These are phyloP conservation scores for Alloascoidea africana DNA, from an alignment of 805 yeast species.

Conservation along the genomic window DNA sequence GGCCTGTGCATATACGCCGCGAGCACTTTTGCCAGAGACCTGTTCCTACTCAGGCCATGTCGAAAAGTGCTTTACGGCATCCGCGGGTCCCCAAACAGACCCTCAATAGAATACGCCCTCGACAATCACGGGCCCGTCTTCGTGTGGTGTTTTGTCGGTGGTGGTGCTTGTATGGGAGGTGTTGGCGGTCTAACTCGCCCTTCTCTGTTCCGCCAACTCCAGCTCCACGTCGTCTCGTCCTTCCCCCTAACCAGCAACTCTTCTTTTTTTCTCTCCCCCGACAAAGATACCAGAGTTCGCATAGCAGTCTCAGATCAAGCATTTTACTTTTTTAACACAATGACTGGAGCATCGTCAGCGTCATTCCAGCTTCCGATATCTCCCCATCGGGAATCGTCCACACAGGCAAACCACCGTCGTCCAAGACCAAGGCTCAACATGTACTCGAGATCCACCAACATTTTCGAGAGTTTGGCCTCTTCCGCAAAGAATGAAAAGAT, in stretches of 20 bases:
- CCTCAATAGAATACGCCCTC: too few species aligned
- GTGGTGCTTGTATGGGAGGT: too few species aligned
- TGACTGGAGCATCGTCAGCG: background rate
- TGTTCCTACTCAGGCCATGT: too few species aligned
- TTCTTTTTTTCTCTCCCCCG: background rate
- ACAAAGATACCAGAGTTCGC: background rate
- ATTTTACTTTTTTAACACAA: background rate
- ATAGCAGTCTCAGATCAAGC: background rate
- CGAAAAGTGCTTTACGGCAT: too few species aligned
- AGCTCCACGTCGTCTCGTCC: background rate
- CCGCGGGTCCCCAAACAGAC: too few species aligned
- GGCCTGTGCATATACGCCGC: too few species aligned
- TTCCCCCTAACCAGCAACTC: background rate
- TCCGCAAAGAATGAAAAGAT: background rate
- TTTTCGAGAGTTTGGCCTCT: background rate
- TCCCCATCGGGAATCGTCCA: background rate
- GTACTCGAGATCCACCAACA: background rate
- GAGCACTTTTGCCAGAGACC: too few species aligned
- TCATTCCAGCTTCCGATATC: background rate
- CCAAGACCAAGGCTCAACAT: background rate
- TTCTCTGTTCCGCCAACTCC: background rate
- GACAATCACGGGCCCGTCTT: too few species aligned
- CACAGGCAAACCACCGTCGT: background rate
- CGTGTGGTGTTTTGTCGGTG: too few species aligned
- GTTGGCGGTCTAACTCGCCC: too few species aligned